These are phyloP conservation scores for Serendipita sp. DNA, from an alignment of 768 basidiomycete genomes.

Conservation along the genomic window DNA sequence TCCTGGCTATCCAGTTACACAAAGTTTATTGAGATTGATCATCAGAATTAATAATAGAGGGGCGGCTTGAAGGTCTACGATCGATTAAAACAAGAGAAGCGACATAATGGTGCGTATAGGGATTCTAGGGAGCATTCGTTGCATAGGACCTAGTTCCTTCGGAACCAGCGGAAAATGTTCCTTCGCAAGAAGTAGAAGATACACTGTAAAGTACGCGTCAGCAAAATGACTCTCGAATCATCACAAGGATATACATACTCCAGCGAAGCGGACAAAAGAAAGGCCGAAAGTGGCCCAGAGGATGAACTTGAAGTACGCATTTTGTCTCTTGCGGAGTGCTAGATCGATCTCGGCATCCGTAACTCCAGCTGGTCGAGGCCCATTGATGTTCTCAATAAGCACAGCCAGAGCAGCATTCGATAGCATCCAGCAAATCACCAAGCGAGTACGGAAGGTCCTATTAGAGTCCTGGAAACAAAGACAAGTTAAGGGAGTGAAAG, in stretches of 20 bases:
- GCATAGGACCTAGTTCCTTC: constrained; percentile 35
- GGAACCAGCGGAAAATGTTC: constrained; percentile 68
- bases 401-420: constrained; percentile 52
- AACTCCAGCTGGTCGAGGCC: constrained; percentile 29
- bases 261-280: constrained; percentile 52
- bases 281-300: constrained; percentile 66
- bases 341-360: constrained; percentile 24
- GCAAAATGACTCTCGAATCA: constrained; percentile 1
- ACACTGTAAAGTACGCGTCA: constrained; percentile 33
- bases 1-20: too few species aligned
- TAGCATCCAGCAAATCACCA: constrained; percentile 72
- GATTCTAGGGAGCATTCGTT: neutral
- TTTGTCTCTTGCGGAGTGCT: constrained; percentile 29
- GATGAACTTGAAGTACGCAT: constrained; percentile 58
- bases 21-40: too few species aligned
- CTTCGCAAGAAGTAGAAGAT: constrained; percentile 69
- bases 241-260: constrained; percentile 32
- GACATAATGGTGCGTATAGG: neutral
- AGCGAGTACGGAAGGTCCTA: constrained; percentile 81
- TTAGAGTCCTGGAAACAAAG: constrained; percentile 40
- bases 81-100: neutral
- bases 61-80: neutral
- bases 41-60: too few species aligned
- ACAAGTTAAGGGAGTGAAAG: neutral
- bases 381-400: constrained; percentile 53